Evolutionary conservation across 2,329 filamentous ascomycete species (phyloP), one percentile per base, ranked within the genome.

Genomic region (Westerdykella aurantiaca): DNA sequence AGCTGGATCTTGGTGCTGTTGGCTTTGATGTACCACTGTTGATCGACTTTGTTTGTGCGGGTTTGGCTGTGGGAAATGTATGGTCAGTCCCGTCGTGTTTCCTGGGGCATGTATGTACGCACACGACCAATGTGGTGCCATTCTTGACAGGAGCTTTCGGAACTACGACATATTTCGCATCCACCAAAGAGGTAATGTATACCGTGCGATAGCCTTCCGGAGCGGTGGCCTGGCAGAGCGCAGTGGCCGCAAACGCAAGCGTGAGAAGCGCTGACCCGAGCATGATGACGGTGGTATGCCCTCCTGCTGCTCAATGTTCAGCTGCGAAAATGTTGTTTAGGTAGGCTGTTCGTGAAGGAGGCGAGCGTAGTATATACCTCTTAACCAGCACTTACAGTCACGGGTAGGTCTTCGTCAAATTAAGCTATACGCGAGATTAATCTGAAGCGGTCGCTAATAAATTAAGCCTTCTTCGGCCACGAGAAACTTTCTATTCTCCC

Each of bases 121-220:
- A 63, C 61, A 63, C 58, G 5, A 63, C 58, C 7, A 58, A 43
- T 1, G 53, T 55, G 35, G 44, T 48, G 6, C 56, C 57, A 25
- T 40, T 47, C 2, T 50, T 53, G 7, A 35, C 33, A 10, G 50
- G 43, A 1, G 49, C 34, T 29, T 60, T 62, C 2, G 61, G 60
- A 5, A 60, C 57, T 2, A 63, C 49, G 18, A 60, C 57, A 37
- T 51, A 61, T 43, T 56, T 60, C 5, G 49, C 40, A 43, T 63
- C 58, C 39, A 59, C 57, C 34, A 52, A 51, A 1, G 58, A 62
- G 3, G 56, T 58, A 17, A 63, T 56, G 48, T 59, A 62, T 22
- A 62, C 58, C 17, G 45, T 52, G 31, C 58, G 58, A 38, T 63
- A 61, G 22, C 57, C 59, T 18, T 45, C 51, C 9, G 58, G 57